Conservation (phyloP, 2,329 filamentous ascomycete species). For the Trichoderma cornu-damae region DNA sequence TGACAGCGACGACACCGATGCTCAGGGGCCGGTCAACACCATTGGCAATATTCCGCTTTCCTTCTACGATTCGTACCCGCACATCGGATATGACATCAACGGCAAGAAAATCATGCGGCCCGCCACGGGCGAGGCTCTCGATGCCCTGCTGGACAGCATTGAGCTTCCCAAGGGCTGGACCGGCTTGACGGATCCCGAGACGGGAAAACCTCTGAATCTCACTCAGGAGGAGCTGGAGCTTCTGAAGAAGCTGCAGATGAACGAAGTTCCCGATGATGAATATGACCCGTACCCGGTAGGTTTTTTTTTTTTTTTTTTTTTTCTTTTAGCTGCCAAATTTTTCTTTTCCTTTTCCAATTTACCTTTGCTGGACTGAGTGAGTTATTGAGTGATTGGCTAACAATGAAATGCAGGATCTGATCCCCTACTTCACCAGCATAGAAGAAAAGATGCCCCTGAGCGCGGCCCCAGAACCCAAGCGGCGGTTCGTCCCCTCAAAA, state of each 20-base stretch:
- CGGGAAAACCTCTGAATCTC: conserved; percentile 85
- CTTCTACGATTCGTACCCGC: conserved; percentile 96
- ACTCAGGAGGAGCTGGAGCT: conserved; percentile 85
- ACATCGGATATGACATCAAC: conserved; percentile 98
- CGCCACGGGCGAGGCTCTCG: conserved; percentile 86
- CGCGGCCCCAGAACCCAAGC: conserved; percentile 90
- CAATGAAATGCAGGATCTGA: conserved; percentile 55
- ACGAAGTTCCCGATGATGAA: conserved; percentile 78
- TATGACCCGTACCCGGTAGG: conserved; percentile 86
- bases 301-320: too few relatives aligned
- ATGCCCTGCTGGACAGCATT: conserved; percentile 91
- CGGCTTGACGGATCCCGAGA: conserved; percentile 86
- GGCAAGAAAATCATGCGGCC: conserved; percentile 97
- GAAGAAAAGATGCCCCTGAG: conserved; percentile 92
- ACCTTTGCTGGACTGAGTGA: too few relatives aligned
- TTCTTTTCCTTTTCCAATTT: too few relatives aligned
- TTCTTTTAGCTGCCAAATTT: too few relatives aligned
- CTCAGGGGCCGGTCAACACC: conserved; percentile 73
- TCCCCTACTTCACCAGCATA: conserved; percentile 90
- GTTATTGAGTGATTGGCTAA: not conserved
- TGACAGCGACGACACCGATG: conserved; percentile 91
- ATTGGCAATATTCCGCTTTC: conserved; percentile 91
- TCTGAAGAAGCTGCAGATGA: conserved; percentile 80
- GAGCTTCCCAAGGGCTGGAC: conserved; percentile 98
- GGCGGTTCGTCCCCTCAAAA: conserved; percentile 92